Evolutionary conservation across 108 stramenopile genomes (phyloP).

Genomic region (Nannochloropsis oceanica): DNA sequence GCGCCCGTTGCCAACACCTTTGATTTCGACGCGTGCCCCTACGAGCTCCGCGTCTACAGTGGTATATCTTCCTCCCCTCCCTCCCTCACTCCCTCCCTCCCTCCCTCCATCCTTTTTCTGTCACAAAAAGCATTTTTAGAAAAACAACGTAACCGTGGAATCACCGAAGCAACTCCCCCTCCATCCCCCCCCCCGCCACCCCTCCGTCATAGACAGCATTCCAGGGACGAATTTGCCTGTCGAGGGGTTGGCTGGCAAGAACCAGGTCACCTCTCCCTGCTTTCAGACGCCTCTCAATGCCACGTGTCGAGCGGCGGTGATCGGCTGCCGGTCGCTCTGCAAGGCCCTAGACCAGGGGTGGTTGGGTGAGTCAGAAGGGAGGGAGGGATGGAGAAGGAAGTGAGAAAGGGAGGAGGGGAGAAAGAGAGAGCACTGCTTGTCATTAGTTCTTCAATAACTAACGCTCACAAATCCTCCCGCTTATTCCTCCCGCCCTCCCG

Average conservation of each 20-base stretch:
- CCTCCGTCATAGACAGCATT: not conserved
- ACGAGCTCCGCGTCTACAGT: not conserved
- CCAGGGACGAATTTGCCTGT: not conserved
- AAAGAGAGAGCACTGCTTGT: no score
- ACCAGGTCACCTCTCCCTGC: not conserved
- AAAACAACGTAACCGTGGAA: no score
- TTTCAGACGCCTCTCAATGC: not conserved
- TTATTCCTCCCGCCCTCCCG: no score
- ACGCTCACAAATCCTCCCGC: no score
- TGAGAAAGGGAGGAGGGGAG: not conserved
- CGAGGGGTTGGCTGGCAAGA: not conserved
- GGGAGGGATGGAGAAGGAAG: not conserved
- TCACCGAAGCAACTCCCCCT: not conserved
- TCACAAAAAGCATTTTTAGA: no score
- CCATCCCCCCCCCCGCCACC: not conserved
- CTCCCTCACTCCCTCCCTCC: not conserved
- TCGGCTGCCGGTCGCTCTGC: not conserved
- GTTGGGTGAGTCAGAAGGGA: not conserved
- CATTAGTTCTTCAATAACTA: no score
- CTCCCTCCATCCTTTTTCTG: not conserved
- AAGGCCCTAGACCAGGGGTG: not conserved
- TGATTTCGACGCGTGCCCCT: not conserved
- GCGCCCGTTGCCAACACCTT: not conserved
- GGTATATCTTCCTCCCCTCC: not conserved
- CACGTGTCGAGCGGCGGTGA: not conserved